Evolutionary conservation across 2,329 filamentous ascomycete species (phyloP), one percentile per base, ranked within the genome.

Genomic region (Neopestalotiopsis sp.): DNA sequence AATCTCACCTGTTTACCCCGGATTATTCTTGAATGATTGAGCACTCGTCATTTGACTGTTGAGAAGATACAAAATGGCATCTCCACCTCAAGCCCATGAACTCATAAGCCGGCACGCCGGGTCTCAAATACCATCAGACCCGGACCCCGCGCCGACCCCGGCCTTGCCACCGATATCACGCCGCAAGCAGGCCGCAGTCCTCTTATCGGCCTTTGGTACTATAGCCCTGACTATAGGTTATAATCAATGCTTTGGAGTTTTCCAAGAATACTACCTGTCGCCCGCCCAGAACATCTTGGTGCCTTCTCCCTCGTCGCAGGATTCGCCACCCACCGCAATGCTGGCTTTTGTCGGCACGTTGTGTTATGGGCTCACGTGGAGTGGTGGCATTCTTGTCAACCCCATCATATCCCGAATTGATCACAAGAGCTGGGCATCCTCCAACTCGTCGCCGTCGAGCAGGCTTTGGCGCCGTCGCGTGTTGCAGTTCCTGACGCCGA

Each of bases 211-310:
- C 5, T 86, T 86, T 65, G 71, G 81, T 0, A 81, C 81, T 56
- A 83, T 85, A 45, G 79, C 79, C 62, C 78, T 86, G 28, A 85
- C 84, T 3, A 83, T 86, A 62, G 84, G 84, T 12, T 81, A 86
- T 68, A 86, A 86, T 70, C 84, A 86, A 68, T 80, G 79, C 42
- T 87, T 82, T 70, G 84, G 84, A 10, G 82, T 86, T 10, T 86
- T 86, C 66, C 84, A 86, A 70, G 78, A 82, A 62, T 85, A 83
- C 71, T 86, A 86, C 71, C 80, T 83, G 62, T 84, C 83, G 4
- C 66, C 77, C 0, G 71, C 70, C 40, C 80, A 84, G 70, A 76
- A 80, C 7, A 73, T 86, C n/a, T 77, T 86, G 14, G 73, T 73
- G 2, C 74, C 75, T 6, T 69, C 75, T 1, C 77, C 80, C 17